phyloP scores from a whole-genome alignment of 1,139 yeast genomes.

The Yamadazyma friedrichii region DNA sequence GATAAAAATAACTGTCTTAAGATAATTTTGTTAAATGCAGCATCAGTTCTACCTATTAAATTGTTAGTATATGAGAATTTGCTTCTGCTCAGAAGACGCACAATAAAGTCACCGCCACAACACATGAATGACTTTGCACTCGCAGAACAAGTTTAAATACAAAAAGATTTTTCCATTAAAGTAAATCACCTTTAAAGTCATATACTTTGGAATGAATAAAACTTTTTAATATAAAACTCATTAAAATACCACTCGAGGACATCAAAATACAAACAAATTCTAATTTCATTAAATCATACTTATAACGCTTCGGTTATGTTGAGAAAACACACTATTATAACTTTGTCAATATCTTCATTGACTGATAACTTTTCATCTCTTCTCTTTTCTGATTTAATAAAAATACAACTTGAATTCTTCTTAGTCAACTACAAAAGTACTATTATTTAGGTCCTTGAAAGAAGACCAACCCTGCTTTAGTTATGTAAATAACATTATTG shows the following conservation, averaged over 20 bases:
- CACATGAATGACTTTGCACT: constrained; percentile 10
- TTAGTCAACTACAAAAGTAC: constrained; percentile 7
- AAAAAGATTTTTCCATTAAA: too few species aligned
- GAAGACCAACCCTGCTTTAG: not conserved
- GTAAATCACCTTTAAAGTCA: not conserved
- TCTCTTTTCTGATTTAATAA: not conserved
- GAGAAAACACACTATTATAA: not conserved
- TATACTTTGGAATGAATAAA: constrained; percentile 4
- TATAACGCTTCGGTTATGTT: not conserved
- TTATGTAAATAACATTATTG: constrained; percentile 3
- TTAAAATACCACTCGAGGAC: constrained; percentile 7
- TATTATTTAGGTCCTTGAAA: constrained; percentile 3
- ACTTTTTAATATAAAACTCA: constrained; percentile 3
- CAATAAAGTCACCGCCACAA: constrained; percentile 20
- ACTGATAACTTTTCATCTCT: constrained; percentile 5
- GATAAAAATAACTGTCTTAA: constrained; percentile 94
- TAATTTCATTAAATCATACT: not conserved
- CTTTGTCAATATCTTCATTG: constrained; percentile 15
- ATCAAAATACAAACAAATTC: not conserved
- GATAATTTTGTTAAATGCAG: constrained; percentile 97
- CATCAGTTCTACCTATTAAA: constrained; percentile 87
- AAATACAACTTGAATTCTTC: not conserved
- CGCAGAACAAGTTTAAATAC: constrained; percentile 9
- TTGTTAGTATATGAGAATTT: constrained; percentile 42
- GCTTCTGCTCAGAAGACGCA: constrained; percentile 64